Evolutionary conservation across 2,329 filamentous ascomycete genomes (phyloP), one percentile per base, ranked within the genome.

Genomic region (Ambrosiella cleistominuta): DNA sequence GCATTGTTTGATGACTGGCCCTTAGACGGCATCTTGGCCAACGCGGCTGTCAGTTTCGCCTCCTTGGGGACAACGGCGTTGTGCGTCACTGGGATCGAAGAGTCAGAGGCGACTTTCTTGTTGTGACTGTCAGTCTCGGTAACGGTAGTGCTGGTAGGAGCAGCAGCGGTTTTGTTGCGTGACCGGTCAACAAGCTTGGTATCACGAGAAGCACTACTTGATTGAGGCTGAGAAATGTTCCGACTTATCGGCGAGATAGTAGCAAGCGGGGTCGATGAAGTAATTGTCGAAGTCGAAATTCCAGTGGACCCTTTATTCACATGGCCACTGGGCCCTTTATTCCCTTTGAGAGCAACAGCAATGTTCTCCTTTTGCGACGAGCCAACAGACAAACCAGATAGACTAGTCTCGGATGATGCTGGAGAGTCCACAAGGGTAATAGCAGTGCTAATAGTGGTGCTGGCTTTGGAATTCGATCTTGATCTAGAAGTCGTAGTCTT

Each of bases 11-110:
- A 35, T 27, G 44, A 39, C 44, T 60, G 54, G 27, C 54, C 58
- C 44, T 60, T 60, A 38, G 58, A 57, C 39, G 58, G 54, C 58
- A 60, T 60, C 47, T 60, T 60, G 47, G 38, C 39, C 53, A 19
- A 44, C 12, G 35, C 5, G 36, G 38, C 15, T 37, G 17, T 37
- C 11, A 9, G 42, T 44, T 44, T 55, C 6, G 11, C 53, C 17
- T 54, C 53, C 17, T 27, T 36, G 13, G 15, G 3, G 52, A 19
- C 8, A 4, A 17, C n/a, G 19, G n/a, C 44, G 19, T 17, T 17
- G 19, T 8, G n/a, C 44, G 44, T 47, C 44, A 8, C 44, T 11
- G 44, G 19, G 19, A 47, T 17, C 44, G 13, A 17, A 13, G 44
- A n/a, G 7, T 47, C 44, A 27, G 27, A 27, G 1, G 5, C 36